Evolutionary conservation across 768 basidiomycete species (phyloP).

Genomic region (Tylopilus vinaceipallidus): DNA sequence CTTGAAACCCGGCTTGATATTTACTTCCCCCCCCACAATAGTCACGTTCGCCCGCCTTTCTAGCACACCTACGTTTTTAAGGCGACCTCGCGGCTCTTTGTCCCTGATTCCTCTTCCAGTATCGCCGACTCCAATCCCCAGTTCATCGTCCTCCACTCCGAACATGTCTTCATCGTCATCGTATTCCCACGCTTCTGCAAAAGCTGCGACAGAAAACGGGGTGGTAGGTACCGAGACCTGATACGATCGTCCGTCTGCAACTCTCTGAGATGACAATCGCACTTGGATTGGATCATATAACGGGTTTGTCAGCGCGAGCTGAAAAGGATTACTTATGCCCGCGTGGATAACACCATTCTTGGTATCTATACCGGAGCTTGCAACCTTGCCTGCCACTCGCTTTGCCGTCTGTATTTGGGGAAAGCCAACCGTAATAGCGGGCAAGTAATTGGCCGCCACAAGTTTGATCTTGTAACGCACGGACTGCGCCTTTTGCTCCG

Average conservation of each 20-base stretch:
- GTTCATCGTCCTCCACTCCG: conserved; percentile 43
- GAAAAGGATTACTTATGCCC: conserved; percentile 81
- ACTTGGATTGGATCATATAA: conserved; percentile 95
- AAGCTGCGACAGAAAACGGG: conserved; percentile 81
- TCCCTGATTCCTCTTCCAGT: conserved; percentile 40
- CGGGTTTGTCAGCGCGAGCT: conserved; percentile 90
- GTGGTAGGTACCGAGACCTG: conserved; percentile 76
- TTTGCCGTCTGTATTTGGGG: conserved; percentile 50
- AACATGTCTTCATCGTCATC: conserved; percentile 92
- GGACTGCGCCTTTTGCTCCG: conserved; percentile 94
- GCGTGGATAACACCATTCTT: conserved; percentile 53
- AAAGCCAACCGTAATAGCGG: conserved; percentile 72
- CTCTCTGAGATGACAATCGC: conserved; percentile 73
- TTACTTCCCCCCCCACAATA: conserved; percentile 84
- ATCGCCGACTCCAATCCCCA: conserved; percentile 31
- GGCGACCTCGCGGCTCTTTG: conserved; percentile 45
- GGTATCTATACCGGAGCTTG: conserved; percentile 36
- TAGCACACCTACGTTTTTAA: conserved; percentile 72
- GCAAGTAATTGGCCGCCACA: conserved; percentile 92
- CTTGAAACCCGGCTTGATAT: conserved; percentile 74
- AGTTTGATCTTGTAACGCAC: conserved; percentile 97
- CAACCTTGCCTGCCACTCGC: conserved; percentile 37
- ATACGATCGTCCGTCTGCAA: conserved; percentile 48
- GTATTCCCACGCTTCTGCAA: conserved; percentile 97
- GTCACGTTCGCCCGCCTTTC: conserved; percentile 91